Evolutionary conservation across 257 asterid species (phyloP).

Genomic region (Orobanche coerulescens): DNA sequence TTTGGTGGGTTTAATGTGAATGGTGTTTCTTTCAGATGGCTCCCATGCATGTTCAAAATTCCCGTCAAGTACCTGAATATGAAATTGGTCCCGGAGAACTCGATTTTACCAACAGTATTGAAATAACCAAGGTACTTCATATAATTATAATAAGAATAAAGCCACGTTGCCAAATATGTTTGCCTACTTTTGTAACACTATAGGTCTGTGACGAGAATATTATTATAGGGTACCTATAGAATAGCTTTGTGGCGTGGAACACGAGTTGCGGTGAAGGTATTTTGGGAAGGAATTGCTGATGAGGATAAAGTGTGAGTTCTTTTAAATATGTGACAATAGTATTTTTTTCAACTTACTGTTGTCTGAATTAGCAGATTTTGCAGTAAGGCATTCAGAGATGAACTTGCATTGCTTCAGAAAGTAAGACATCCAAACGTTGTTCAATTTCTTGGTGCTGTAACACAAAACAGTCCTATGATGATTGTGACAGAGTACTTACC

Average conservation of each 20-base stretch:
- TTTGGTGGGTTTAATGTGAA: constrained; percentile 10
- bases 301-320: constrained; percentile 86
- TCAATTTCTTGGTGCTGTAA: constrained; percentile 97
- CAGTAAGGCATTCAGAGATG: constrained; percentile 81
- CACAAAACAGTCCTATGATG: constrained; percentile 98
- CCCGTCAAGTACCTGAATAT: constrained; percentile 80
- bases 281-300: constrained; percentile 66
- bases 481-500: constrained; percentile 95
- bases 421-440: constrained; percentile 93
- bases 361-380: constrained; percentile 20
- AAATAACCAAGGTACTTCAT: constrained; percentile 58
- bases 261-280: constrained; percentile 79
- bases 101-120: constrained; percentile 68
- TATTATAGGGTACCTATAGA: constrained; percentile 70
- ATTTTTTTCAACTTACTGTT: constrained; percentile 4
- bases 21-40: constrained; percentile 46
- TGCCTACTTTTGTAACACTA: not conserved
- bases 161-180: not conserved
- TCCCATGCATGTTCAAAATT: constrained; percentile 75
- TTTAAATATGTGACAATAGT: not conserved
- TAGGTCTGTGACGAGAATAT: not conserved
- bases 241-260: constrained; percentile 89
- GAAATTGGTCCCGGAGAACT: constrained; percentile 77
- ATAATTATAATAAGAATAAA: not conserved
- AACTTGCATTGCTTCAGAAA: constrained; percentile 89